These are phyloP conservation scores for Alternaria brassicicola DNA, from an alignment of 2,329 filamentous ascomycete species.

Conservation along the genomic window DNA sequence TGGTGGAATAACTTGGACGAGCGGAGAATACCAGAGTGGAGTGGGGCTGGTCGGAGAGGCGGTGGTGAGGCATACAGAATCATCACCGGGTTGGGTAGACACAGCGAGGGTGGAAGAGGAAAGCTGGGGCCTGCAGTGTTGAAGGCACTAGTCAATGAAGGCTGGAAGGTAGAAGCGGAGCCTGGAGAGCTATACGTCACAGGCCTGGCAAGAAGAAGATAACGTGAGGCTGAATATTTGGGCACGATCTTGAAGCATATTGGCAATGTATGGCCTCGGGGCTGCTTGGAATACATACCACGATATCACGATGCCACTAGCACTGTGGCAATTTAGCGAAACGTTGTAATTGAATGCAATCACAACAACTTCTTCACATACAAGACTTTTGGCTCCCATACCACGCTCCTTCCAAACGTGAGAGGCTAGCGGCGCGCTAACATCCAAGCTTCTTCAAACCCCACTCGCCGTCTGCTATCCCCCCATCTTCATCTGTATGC, in stretches of 20 bases:
- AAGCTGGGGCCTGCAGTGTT: constrained; percentile 81
- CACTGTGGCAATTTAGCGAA: neutral
- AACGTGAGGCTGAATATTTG: neutral
- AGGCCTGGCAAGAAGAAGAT: constrained; percentile 56
- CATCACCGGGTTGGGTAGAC: constrained; percentile 79
- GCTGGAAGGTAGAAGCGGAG: constrained; percentile 79
- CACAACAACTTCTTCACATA: neutral
- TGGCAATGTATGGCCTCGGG: neutral
- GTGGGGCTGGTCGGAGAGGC: constrained; percentile 52
- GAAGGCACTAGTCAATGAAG: constrained; percentile 74
- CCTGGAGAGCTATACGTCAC: constrained; percentile 73
- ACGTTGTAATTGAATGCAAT: neutral
- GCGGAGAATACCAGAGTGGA: constrained; percentile 56
- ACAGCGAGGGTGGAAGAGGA: constrained; percentile 77
- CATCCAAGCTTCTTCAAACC: constrained; percentile 12
- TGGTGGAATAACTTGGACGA: constrained; percentile 84
- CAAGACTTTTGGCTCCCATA: neutral
- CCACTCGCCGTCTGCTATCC: neutral
- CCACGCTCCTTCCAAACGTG: neutral
- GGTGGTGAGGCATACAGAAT: constrained; percentile 67
- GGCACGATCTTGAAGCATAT: neutral
- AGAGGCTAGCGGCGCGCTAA: constrained; percentile 15
- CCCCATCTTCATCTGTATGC: neutral
- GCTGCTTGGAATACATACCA: neutral
- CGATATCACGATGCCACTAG: neutral